Base-by-base conservation (phyloP, 331 rosid species). In the Ulmus americana region DNA sequence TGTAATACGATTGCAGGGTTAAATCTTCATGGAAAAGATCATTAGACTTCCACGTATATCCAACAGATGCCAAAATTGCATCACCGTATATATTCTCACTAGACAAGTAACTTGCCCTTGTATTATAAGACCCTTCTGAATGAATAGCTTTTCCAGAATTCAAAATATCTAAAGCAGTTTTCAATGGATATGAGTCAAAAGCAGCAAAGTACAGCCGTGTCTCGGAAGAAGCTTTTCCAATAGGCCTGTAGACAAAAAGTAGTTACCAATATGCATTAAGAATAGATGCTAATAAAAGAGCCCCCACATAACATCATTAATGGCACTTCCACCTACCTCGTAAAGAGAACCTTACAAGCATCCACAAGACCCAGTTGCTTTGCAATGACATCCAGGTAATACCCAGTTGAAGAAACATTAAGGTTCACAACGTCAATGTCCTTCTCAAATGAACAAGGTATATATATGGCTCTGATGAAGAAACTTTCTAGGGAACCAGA, bases 141-240 rank as follows among this genome's bases (percentile, higher is more conserved):
- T 65, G 76, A 68, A 69, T 46, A 72, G 69, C 69, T 75, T 78
- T 78, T 69, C 82, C 81, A 39, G 76, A 70, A 67, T 69, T 77
- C 50, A 64, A 51, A 70, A 68, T 61, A 70, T 79, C 82, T 42
- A 85, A 74, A 64, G 76, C 70, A 12, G 7, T 76, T 50, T 86
- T 84, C 65, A 64, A 74, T 50, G 77, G 52, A 79, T 51, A 80
- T 55, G 84, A 65, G 55, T 67, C 80, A 3, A 83, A 76, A 61
- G 91, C 83, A 69, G 87, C 72, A 76, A 82, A 89, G 78, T 85
- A 85, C 55, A 89, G 50, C 70, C 95, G 85, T 49, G 83, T 84
- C 85, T 92, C 98, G 5, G 95, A 86, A 63, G 98, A 89, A 59
- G 95, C 80, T 82, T 81, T 92, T 54, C 98, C 97, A 63, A 92